Evolutionary conservation across 75 land plant genomes (phyloP).

Genomic region (Cunninghamia lanceolata): DNA sequence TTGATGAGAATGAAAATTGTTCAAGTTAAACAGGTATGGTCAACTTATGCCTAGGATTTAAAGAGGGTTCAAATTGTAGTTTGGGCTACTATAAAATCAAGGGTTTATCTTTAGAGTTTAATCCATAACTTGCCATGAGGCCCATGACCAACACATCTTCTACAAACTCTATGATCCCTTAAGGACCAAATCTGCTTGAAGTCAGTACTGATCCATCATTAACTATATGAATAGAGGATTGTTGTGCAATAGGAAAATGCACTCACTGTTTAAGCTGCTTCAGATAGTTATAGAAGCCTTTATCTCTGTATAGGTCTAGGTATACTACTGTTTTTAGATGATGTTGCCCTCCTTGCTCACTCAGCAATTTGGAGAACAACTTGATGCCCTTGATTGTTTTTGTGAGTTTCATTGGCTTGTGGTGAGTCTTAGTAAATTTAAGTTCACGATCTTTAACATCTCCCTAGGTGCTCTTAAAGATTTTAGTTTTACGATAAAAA

Average conservation of each 20-base stretch:
- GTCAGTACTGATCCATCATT: neutral
- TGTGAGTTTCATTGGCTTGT: neutral
- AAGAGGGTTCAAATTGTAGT: no score
- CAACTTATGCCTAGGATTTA: no score
- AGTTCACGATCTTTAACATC: neutral
- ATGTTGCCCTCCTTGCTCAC: neutral
- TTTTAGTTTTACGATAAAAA: no score
- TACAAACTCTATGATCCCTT: neutral
- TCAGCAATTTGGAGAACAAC: neutral
- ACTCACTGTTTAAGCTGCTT: neutral
- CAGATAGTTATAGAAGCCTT: no score
- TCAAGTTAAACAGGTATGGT: no score
- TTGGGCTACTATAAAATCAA: no score
- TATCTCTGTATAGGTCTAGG: no score
- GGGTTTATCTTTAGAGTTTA: no score
- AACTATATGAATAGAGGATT: neutral
- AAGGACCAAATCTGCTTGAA: neutral
- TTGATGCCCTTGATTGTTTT: neutral
- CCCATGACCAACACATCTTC: neutral
- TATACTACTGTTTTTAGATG: neutral
- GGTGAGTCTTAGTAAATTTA: neutral
- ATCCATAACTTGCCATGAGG: no score
- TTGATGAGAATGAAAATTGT: no score
- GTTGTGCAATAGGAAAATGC: neutral
- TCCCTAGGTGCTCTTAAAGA: neutral